These are phyloP conservation scores for Podaxis mareebaensis DNA, from an alignment of 768 basidiomycete genomes.

Conservation along the genomic window DNA sequence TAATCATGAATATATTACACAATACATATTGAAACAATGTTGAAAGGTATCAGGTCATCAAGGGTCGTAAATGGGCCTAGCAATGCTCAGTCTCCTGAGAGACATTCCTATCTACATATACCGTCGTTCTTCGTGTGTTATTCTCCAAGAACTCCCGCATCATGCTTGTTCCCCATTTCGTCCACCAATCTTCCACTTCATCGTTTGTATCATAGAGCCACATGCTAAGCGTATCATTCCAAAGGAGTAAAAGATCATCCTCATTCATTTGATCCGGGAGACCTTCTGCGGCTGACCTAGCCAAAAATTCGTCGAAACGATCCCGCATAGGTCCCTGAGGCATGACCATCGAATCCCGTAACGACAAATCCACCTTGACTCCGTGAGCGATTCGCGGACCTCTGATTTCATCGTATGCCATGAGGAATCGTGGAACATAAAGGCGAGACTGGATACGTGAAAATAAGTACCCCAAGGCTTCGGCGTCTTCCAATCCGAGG, in stretches of 20 bases:
- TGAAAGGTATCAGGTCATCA: background rate
- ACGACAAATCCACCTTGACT: conserved; percentile 46
- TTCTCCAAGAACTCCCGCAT: conserved; percentile 1
- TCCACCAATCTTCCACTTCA: conserved; percentile 66
- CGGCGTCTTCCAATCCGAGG: conserved; percentile 62
- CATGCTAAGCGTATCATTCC: conserved; percentile 53
- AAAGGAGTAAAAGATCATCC: conserved; percentile 43
- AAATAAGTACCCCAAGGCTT: conserved; percentile 60
- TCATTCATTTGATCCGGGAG: conserved; percentile 48
- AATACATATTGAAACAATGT: background rate
- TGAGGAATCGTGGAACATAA: conserved; percentile 51
- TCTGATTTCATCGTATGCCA: conserved; percentile 60
- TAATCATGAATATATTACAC: background rate
- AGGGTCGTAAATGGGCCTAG: background rate
- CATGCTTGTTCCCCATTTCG: conserved; percentile 37
- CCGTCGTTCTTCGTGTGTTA: background rate
- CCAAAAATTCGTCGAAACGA: conserved; percentile 43
- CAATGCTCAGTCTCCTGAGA: background rate
- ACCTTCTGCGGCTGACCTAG: conserved; percentile 31
- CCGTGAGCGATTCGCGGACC: conserved; percentile 44
- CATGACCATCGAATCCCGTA: conserved; percentile 45
- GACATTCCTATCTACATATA: conserved; percentile 6
- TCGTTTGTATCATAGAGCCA: conserved; percentile 55
- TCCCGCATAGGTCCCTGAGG: conserved; percentile 45
- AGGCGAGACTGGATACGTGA: conserved; percentile 45